These are phyloP conservation scores for Citrus cavaleriei DNA, from an alignment of 345 rosid species.

Conservation along the genomic window DNA sequence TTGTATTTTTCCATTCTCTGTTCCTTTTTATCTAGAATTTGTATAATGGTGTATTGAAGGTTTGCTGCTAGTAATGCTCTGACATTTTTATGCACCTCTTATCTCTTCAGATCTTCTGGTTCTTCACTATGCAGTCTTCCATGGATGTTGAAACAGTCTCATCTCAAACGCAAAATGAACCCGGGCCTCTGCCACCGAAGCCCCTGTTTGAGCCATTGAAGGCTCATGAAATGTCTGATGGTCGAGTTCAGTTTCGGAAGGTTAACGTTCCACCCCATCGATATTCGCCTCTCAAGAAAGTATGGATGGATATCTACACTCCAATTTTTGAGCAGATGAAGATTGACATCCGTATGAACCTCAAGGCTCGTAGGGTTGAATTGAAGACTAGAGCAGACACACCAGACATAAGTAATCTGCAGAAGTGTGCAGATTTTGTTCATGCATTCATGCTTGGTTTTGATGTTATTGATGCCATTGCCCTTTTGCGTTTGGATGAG, in stretches of 20 bases:
- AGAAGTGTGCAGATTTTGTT: slow-evolving; percentile 83
- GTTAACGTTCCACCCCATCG: slow-evolving; percentile 76
- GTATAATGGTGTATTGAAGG: background rate
- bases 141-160: slow-evolving; percentile 50
- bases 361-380: slow-evolving; percentile 77
- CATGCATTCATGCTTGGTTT: slow-evolving; percentile 93
- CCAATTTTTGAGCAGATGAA: slow-evolving; percentile 84
- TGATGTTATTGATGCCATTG: slow-evolving; percentile 69
- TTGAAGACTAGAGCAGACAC: slow-evolving; percentile 70
- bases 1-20: background rate
- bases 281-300: slow-evolving; percentile 76
- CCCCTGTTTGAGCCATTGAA: slow-evolving; percentile 65
- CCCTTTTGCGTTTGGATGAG: slow-evolving; percentile 77
- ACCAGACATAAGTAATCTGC: slow-evolving; percentile 70
- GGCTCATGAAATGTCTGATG: slow-evolving; percentile 88
- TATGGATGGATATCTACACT: slow-evolving; percentile 79
- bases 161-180: background rate
- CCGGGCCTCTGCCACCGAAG: slow-evolving; percentile 42
- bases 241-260: slow-evolving; percentile 64
- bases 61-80: no score
- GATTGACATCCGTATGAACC: slow-evolving; percentile 84
- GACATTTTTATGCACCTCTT: background rate
- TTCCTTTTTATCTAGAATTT: background rate
- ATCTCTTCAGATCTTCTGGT: background rate
- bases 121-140: slow-evolving; percentile 14